Base-by-base conservation (phyloP, 148 eudicot species). In the Rheum nobile region DNA sequence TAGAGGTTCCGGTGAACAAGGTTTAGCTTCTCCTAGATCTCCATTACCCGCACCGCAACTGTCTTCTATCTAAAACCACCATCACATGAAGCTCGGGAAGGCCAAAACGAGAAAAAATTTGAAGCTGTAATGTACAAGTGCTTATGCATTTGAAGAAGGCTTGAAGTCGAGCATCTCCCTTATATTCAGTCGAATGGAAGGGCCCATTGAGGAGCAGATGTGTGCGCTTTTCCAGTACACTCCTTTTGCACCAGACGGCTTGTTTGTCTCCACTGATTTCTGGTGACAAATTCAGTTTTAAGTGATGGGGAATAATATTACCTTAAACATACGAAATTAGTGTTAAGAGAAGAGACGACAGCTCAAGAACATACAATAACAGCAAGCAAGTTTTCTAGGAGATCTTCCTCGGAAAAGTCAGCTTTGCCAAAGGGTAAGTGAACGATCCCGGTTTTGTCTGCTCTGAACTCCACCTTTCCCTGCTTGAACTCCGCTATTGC, bases 141-240 rank as follows among this genome's bases (percentile, higher is more conserved):
- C 70, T 41, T 65, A 65, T 65, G 39, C 70, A 1, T 34, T 65
- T 34, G 70, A 16, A 32, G 70, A 31, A 2, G 42, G 88, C 88
- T 89, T 89, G 86, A 72, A 88, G 13, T 89, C 93, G 38, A 94
- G 93, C 93, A 89, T 89, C 46, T 94, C 97, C 78, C 77, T 86
- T 42, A 88, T 78, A 72, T 89, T 91, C 79, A 94, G 82, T 75
- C 81, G 75, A 74, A 94, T 80, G 4, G 98, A 94, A 42, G 98
- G 98, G 68, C 98, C 97, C 98, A 94, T 94, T 0, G 97, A 91
- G 26, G 98, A 91, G 84, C 97, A 89, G 43, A 94, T 38, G 75
- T 94, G 91, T 4, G 98, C 98, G 79, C 93, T 89, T 83, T 88
- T 91, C 98, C 98, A 94, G 87, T 91, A 94, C 42, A 94, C 87